Evolutionary conservation across 768 basidiomycete genomes (phyloP).

Genomic region (Phanerochaete carnosa): DNA sequence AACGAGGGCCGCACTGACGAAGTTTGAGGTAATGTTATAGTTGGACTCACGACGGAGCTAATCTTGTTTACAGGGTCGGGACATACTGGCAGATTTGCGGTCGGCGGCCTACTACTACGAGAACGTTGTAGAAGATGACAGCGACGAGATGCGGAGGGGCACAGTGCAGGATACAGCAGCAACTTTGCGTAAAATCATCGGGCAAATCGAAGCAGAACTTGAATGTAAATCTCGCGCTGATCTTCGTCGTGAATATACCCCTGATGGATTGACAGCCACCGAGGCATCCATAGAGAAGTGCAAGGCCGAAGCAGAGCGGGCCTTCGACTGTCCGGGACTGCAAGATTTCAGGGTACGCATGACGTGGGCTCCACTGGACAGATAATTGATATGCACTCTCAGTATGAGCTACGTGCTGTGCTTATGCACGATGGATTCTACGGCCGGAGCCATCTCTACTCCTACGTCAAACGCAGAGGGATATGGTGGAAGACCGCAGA

Average conservation of each 20-base stretch:
- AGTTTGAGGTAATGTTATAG: slow-evolving; percentile 49
- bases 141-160: slow-evolving; percentile 43
- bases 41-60: not conserved
- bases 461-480: slow-evolving; percentile 67
- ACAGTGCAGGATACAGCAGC: slow-evolving; percentile 40
- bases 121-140: slow-evolving; percentile 50
- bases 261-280: slow-evolving; percentile 40
- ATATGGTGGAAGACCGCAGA: slow-evolving; percentile 84
- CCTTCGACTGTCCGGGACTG: slow-evolving; percentile 65
- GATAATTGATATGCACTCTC: not conserved
- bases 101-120: slow-evolving; percentile 71
- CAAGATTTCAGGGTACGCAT: slow-evolving; percentile 54
- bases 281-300: slow-evolving; percentile 46
- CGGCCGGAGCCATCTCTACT: slow-evolving; percentile 75
- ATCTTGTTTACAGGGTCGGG: slow-evolving; percentile 44
- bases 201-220: slow-evolving; percentile 49
- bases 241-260: not conserved
- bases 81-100: slow-evolving; percentile 59
- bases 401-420: slow-evolving; percentile 83
- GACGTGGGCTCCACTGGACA: not conserved
- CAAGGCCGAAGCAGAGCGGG: slow-evolving; percentile 37
- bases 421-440: slow-evolving; percentile 75
- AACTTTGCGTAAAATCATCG: slow-evolving; percentile 53
- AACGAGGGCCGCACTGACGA: slow-evolving; percentile 46
- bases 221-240: slow-evolving; percentile 39